Base-by-base conservation (phyloP, 2,329 filamentous ascomycete genomes). In the Chrysoporthe deuterocubensis region DNA sequence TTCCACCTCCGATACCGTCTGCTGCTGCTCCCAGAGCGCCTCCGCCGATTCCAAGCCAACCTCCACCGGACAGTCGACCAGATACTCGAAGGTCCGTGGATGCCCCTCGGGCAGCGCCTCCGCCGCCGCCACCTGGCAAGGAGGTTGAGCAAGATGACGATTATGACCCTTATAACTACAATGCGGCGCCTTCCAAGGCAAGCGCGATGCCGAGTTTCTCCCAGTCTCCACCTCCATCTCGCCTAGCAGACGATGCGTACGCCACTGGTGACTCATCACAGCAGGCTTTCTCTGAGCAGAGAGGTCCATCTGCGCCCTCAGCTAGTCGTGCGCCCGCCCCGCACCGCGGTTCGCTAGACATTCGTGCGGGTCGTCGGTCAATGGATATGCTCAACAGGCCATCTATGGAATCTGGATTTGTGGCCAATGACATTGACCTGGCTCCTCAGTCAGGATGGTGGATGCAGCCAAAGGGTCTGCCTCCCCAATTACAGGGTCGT, bases 341-440 rank as follows among this genome's bases (percentile, higher is more conserved):
- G 73, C 76, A 80, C 74, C 73, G 78, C 71, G 76, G 79, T 42
- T 74, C 79, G 71, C 69, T 68, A 37, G 68, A 69, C 16, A n/a
- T 65, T 4, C 68, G 68, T 21, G 9, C 77, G n/a, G 78, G 75
- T 16, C 80, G 85, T 58, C 79, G 86, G 50, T 97, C 94, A 3
- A 88, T 92, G 78, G 96, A 99, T 72, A 82, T 92, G 68, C 66
- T 69, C 66, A 79, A 86, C 50, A 88, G 95, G 59, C 90, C 92
- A 26, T 91, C 90, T 6, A 85, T 89, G 77, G 92, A 95, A 71
- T 89, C 90, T 57, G 92, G 93, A 1, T 96, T 90, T 75, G 95
- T 98, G 70, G 96, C 96, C 52, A 90, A 90, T 66, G 94, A 98
- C 69, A 80, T 98, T 66, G 94, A 98, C 74, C 83, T 98, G 48